These are phyloP conservation scores for Fusarium brachygibbosum DNA, from an alignment of 2,329 filamentous ascomycete species.

Conservation along the genomic window DNA sequence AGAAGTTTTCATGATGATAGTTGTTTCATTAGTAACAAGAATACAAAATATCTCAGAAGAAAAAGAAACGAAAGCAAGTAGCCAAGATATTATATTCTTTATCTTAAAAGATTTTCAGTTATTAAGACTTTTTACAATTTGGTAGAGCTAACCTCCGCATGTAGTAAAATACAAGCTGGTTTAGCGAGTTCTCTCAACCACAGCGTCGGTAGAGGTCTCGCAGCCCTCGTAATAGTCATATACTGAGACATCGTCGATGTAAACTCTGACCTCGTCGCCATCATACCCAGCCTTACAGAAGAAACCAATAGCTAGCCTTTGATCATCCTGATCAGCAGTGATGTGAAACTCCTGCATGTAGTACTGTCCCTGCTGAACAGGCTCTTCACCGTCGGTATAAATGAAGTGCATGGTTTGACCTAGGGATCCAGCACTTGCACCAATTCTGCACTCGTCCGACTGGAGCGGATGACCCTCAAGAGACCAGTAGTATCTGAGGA, in stretches of 20 bases:
- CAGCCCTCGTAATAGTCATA: constrained; percentile 14
- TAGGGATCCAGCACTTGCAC: constrained; percentile 36
- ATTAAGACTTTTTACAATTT: no score
- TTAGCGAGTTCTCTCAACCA: no score
- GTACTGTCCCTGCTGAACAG: neutral
- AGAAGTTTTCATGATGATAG: no score
- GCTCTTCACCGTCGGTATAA: neutral
- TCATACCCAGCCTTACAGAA: neutral
- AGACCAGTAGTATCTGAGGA: neutral
- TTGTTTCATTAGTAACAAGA: no score
- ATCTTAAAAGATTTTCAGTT: no score
- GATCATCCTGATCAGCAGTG: neutral
- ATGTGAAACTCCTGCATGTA: neutral
- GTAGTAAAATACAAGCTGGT: no score
- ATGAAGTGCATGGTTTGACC: neutral
- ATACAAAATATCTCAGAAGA: no score
- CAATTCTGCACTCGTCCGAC: neutral
- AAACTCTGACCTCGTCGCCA: neutral
- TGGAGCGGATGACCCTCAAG: neutral
- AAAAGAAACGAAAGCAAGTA: no score
- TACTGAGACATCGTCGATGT: neutral
- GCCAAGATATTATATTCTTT: no score
- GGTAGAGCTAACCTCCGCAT: no score
- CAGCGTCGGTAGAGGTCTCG: constrained; percentile 3
- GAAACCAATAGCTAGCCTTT: constrained; percentile 5